Base-by-base conservation (phyloP, 352 stramenopile species). In the Sclerospora graminicola region DNA sequence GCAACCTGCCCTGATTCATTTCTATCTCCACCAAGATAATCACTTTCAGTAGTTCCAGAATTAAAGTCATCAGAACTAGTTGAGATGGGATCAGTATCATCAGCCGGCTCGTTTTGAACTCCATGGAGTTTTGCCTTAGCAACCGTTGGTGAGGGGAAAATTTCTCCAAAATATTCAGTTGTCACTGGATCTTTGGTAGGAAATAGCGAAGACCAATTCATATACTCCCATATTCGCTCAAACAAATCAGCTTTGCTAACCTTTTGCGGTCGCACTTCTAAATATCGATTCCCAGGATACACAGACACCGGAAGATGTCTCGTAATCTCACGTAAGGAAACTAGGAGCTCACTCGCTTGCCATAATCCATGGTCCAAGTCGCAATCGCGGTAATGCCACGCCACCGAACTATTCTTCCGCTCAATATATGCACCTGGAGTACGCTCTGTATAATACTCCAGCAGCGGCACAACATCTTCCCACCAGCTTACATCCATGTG, bases 371-470 rank as follows among this genome's bases (percentile, higher is more conserved):
- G 82, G 41, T 94, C 79, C 20, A 85, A 54, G 57, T 95, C 84
- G 35, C 79, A 89, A 34, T 94, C 83, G 8, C 74, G 71, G 52
- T 96, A 96, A 54, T 96, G 83, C 85, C 85, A 96, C 14, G 84
- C 78, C 14, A 94, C 63, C 6, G 81, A 93, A 44, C 73, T 86
- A 30, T 88, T 77, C 21, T 93, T 93, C 7, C 66, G 64, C 48
- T 93, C 81, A 18, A 93, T 89, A 39, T 85, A 90, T 6, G 73
- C 70, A 10, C 81, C 81, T 27, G 81, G 81, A 5, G 81, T 93
- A 6, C 78, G 76, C 46, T 90, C 81, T 1, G 79, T 88, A 52
- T 88, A 91, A 45, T 88, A 88, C 26, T 89, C 74, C 10, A 91
- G 62, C 43, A 89, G 42, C 8, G 79, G 79, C 7, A 86, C 44